Conservation (phyloP, 495 filamentous ascomycete genomes). For the Umbilicaria muhlenbergii region DNA sequence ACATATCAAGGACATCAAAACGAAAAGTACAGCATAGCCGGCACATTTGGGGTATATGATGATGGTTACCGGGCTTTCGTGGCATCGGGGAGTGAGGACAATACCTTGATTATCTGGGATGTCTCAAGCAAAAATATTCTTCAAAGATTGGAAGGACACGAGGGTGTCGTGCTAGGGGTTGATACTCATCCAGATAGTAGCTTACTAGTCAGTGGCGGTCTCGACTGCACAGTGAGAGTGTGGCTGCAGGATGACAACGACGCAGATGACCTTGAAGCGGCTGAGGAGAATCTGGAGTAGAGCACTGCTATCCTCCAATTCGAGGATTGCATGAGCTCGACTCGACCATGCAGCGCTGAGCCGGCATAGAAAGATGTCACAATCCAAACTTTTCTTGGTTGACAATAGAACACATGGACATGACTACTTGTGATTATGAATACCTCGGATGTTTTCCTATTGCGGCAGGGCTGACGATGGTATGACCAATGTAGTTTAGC, state of each 20-base stretch:
- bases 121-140: slow-evolving; percentile 68
- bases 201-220: slow-evolving; percentile 43
- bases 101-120: slow-evolving; percentile 77
- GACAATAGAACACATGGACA: too few relatives aligned
- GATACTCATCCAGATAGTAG: slow-evolving; percentile 34
- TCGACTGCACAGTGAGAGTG: slow-evolving; percentile 48
- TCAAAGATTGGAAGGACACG: slow-evolving; percentile 54
- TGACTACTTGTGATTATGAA: too few relatives aligned
- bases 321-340: too few relatives aligned
- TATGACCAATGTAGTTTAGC: too few relatives aligned
- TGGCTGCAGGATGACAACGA: slow-evolving; percentile 33
- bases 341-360: too few relatives aligned
- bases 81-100: slow-evolving; percentile 76
- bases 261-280: too few relatives aligned
- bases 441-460: too few relatives aligned
- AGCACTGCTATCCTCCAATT: too few relatives aligned
- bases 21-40: slow-evolving; percentile 63
- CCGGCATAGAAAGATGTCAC: too few relatives aligned
- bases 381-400: too few relatives aligned
- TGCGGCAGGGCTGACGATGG: too few relatives aligned
- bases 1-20: slow-evolving; percentile 94
- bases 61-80: slow-evolving; percentile 41
- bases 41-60: slow-evolving; percentile 59
- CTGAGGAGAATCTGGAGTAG: too few relatives aligned
- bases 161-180: slow-evolving; percentile 72